Percentiles rank a stretch among this genome's conserved stretches.
Conservation (phyloP, 306 rosid genomes). For the Carpinus fangiana region DNA sequence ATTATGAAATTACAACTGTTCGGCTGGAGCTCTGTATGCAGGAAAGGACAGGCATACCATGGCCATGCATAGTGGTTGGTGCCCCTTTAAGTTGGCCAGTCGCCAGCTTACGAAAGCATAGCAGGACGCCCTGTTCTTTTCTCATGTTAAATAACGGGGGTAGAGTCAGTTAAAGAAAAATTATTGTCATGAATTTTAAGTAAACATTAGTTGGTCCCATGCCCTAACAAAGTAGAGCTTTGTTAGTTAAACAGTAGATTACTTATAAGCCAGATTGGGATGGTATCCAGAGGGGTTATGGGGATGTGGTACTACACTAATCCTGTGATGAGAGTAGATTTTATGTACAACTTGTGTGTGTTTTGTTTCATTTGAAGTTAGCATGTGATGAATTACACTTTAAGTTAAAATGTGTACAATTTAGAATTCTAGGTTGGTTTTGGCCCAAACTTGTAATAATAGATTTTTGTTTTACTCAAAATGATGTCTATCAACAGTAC, state of each 20-base stretch:
- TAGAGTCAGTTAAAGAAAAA: background rate
- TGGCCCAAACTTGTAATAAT: background rate
- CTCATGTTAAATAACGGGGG: background rate
- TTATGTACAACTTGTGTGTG: background rate
- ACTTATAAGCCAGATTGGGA: background rate
- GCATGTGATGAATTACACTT: background rate
- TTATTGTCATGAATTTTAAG: background rate
- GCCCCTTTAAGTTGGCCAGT: background rate
- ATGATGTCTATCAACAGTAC: background rate
- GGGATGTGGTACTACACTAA: background rate
- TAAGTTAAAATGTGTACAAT: background rate
- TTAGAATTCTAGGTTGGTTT: background rate
- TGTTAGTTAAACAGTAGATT: background rate
- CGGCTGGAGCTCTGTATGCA: background rate
- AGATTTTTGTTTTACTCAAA: background rate
- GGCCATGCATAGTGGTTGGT: background rate
- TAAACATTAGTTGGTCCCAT: background rate
- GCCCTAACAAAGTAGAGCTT: background rate
- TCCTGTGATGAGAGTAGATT: background rate
- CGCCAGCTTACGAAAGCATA: background rate
- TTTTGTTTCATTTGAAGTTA: background rate
- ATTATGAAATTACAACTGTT: background rate
- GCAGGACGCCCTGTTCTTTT: background rate
- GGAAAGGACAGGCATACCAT: background rate
- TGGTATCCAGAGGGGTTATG: background rate